Conservation (phyloP, 352 stramenopile species). For the Aphanomyces stellatus region DNA sequence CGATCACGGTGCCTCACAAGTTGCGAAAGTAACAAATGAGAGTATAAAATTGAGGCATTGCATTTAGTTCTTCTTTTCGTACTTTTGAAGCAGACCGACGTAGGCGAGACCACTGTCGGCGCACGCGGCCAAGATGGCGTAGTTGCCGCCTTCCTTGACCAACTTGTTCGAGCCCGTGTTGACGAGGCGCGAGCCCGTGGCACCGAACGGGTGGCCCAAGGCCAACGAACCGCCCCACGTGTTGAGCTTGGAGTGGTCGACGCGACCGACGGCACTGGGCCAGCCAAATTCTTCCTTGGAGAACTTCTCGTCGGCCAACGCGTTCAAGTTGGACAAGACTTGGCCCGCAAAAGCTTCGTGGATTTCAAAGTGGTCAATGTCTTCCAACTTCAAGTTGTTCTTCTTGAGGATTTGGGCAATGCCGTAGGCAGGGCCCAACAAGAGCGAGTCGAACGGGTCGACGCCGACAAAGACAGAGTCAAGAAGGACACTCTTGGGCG, state of each 20-base stretch:
- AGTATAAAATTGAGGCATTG: constrained; percentile 13
- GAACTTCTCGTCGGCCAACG: constrained; percentile 91
- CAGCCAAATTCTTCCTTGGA: constrained; percentile 92
- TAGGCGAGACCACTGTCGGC: constrained; percentile 97
- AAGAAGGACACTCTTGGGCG: constrained; percentile 91
- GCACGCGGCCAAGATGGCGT: constrained; percentile 95
- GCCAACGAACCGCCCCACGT: constrained; percentile 94
- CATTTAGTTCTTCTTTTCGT: constrained; percentile 32
- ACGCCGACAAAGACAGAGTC: constrained; percentile 96
- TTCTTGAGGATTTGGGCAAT: constrained; percentile 78
- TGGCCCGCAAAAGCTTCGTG: constrained; percentile 99
- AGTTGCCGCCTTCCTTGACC: constrained; percentile 92
- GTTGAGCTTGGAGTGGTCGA: constrained; percentile 95
- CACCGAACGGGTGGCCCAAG: constrained; percentile 97
- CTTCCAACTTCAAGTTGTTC: constrained; percentile 83
- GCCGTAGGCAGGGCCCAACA: constrained; percentile 94
- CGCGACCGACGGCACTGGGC: constrained; percentile 83
- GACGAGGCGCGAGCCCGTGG: constrained; percentile 93
- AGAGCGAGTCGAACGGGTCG: constrained; percentile 92
- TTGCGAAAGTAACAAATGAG: neutral
- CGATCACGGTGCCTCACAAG: too few relatives aligned
- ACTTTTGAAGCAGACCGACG: constrained; percentile 91
- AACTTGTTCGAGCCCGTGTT: constrained; percentile 97
- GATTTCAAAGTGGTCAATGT: constrained; percentile 99
- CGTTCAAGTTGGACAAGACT: constrained; percentile 96